Evolutionary conservation across 2,329 filamentous ascomycete species (phyloP).

Genomic region (Colletotrichum paranaense): DNA sequence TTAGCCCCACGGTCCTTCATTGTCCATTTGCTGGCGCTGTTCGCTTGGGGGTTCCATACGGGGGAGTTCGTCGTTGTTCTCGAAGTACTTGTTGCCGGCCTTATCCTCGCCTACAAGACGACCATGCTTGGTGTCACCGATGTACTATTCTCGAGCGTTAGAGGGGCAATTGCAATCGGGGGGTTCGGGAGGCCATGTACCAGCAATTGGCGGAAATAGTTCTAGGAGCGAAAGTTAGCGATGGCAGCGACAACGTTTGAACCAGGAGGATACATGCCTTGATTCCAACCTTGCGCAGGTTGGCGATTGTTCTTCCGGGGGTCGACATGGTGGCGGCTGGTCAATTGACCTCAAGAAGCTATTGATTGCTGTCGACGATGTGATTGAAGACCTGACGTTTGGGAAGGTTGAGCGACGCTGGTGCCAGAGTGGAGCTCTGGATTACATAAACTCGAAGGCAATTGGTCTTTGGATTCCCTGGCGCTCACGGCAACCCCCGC

Average conservation of each 20-base stretch:
- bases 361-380: conserved; percentile 9
- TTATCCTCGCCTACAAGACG: conserved; percentile 85
- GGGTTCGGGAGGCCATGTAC: conserved; percentile 66
- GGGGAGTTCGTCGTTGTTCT: conserved; percentile 95
- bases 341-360: conserved; percentile 44
- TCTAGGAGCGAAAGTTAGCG: conserved; percentile 61
- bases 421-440: conserved; percentile 18
- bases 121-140: conserved; percentile 94
- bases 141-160: conserved; percentile 57
- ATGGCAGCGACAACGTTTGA: conserved; percentile 6
- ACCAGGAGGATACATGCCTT: conserved; percentile 69
- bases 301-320: conserved; percentile 84
- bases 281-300: conserved; percentile 87
- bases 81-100: conserved; percentile 97
- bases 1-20: conserved; percentile 29
- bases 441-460: conserved; percentile 28
- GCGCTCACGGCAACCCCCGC: conserved; percentile 27
- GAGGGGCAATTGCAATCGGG: conserved; percentile 33
- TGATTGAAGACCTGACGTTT: conserved; percentile 33
- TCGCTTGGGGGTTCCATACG: conserved; percentile 63
- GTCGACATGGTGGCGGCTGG: conserved; percentile 82
- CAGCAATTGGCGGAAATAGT: conserved; percentile 92
- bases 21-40: conserved; percentile 7
- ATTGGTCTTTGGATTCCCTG: conserved; percentile 25
- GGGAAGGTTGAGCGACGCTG: conserved; percentile 28